These are phyloP conservation scores for Aspergillus glaucus DNA, from an alignment of 2,329 filamentous ascomycete genomes.

Conservation along the genomic window DNA sequence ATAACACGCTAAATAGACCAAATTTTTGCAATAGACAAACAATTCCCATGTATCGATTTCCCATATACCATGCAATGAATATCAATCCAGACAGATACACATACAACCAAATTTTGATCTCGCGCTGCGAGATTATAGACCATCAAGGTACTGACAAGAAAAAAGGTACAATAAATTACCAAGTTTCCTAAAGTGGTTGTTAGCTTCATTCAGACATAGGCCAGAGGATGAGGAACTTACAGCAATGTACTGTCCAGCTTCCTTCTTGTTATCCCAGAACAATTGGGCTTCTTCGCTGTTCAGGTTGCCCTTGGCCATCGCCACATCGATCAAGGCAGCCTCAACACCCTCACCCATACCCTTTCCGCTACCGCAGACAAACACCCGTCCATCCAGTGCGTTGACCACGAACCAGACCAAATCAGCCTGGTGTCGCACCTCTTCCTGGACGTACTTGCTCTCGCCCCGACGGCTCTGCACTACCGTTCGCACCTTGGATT, in stretches of 20 bases:
- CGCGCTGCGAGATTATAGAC: too few relatives aligned
- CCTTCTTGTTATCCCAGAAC: conserved; percentile 90
- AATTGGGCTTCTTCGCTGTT: conserved; percentile 72
- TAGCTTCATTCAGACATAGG: too few relatives aligned
- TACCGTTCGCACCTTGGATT: conserved; percentile 76
- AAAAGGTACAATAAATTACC: too few relatives aligned
- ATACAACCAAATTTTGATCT: too few relatives aligned
- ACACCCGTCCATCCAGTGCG: conserved; percentile 87
- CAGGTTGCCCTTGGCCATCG: conserved; percentile 86
- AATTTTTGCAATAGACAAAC: too few relatives aligned
- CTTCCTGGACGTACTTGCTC: conserved; percentile 91
- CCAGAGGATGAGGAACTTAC: conserved; percentile 33
- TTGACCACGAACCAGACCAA: conserved; percentile 99
- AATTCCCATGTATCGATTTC: too few relatives aligned
- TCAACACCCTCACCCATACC: conserved; percentile 98
- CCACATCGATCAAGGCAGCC: conserved; percentile 76
- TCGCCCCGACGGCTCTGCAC: conserved; percentile 70
- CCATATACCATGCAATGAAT: too few relatives aligned
- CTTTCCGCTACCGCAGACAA: conserved; percentile 90
- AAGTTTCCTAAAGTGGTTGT: too few relatives aligned
- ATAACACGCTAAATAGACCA: too few relatives aligned
- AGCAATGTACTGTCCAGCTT: conserved; percentile 90
- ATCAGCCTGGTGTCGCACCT: conserved; percentile 83
- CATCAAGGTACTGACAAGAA: too few relatives aligned
- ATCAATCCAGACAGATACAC: too few relatives aligned